These are phyloP conservation scores for Lycium ferocissimum DNA, from an alignment of 257 asterid species.

Conservation along the genomic window DNA sequence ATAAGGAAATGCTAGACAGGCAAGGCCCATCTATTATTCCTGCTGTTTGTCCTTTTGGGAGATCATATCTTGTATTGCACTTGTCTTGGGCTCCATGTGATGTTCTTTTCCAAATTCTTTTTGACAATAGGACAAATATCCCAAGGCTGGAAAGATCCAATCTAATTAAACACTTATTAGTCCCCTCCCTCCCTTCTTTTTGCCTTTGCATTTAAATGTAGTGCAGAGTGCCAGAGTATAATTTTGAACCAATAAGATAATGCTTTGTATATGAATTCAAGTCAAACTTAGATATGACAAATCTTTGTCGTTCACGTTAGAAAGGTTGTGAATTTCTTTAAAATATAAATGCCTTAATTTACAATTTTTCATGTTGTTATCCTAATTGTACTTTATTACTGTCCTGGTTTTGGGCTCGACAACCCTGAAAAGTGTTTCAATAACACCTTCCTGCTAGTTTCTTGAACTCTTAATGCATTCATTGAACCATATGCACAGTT, in stretches of 20 bases:
- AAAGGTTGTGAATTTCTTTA: neutral
- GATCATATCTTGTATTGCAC: conserved; percentile 41
- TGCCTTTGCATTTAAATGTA: neutral
- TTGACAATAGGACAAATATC: conserved; percentile 38
- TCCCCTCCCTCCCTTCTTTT: neutral
- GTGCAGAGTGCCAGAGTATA: neutral
- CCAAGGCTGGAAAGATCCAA: conserved; percentile 42
- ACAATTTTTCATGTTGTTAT: neutral
- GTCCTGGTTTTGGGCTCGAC: conserved; percentile 8
- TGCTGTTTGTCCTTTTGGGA: conserved; percentile 44
- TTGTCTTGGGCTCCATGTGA: conserved; percentile 55
- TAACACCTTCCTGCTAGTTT: neutral
- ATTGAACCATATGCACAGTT: conserved; percentile 12
- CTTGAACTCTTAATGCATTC: conserved; percentile 23
- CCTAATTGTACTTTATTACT: conserved; percentile 15
- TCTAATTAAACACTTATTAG: conserved; percentile 7
- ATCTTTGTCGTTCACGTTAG: conserved; percentile 30
- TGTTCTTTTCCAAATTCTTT: conserved; percentile 27
- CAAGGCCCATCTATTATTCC: conserved; percentile 42
- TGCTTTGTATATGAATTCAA: conserved; percentile 16
- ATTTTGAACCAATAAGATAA: conserved; percentile 7
- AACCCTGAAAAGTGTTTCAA: neutral
- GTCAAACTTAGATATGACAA: conserved; percentile 35
- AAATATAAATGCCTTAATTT: neutral
- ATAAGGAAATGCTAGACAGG: conserved; percentile 40